Conservation (phyloP, 345 rosid species). For the Viola odorata region DNA sequence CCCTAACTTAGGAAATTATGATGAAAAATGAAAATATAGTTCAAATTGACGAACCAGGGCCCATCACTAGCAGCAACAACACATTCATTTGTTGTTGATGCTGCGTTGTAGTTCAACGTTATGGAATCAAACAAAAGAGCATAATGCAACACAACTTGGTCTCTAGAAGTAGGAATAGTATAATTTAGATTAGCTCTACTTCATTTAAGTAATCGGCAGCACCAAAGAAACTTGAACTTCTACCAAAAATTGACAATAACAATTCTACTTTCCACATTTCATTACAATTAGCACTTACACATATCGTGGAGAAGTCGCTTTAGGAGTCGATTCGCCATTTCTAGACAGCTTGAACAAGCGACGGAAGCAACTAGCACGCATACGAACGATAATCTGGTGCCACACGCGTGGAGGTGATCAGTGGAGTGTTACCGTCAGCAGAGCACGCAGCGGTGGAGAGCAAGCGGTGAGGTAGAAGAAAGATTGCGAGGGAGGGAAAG, state of each 20-base stretch:
- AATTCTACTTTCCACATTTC: too few relatives aligned
- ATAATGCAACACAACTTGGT: neutral
- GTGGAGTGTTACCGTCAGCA: neutral
- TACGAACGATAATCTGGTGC: too few relatives aligned
- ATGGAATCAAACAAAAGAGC: neutral
- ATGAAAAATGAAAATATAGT: too few relatives aligned
- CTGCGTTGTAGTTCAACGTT: neutral
- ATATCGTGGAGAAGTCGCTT: constrained; percentile 14
- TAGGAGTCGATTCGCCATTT: constrained; percentile 18
- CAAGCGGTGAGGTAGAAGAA: neutral
- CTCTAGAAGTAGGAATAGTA: neutral
- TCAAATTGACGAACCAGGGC: too few relatives aligned
- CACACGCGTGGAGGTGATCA: neutral
- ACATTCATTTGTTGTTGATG: too few relatives aligned
- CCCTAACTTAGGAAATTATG: too few relatives aligned
- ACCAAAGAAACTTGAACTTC: neutral
- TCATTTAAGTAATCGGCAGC: neutral
- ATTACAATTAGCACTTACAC: constrained; percentile 6
- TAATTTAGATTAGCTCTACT: too few relatives aligned
- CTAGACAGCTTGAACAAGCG: neutral
- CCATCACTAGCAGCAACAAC: too few relatives aligned
- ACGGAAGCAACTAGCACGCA: too few relatives aligned
- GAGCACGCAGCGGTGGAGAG: neutral
- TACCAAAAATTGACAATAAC: neutral
- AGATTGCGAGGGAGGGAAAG: neutral